Conservation (phyloP, 495 filamentous ascomycete species). For the Daldinia decipiens region DNA sequence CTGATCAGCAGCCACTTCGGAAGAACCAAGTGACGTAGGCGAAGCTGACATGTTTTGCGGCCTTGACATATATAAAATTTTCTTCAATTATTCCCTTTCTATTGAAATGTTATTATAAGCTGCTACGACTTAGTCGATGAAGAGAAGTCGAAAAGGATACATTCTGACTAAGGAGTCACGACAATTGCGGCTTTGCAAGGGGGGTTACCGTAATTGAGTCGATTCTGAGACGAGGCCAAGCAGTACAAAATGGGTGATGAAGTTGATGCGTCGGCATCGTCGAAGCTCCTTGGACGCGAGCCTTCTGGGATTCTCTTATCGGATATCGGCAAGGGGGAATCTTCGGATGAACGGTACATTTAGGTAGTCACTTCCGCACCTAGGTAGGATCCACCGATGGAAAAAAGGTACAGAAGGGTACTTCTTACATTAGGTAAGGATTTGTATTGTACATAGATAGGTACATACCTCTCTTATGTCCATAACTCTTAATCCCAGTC, state of each 20-base stretch:
- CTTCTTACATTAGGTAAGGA: not conserved
- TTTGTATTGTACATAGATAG: too few species aligned
- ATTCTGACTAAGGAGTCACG: conserved; percentile 39
- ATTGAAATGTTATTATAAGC: conserved; percentile 36
- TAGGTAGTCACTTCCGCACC: not conserved
- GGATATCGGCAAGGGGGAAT: conserved; percentile 35
- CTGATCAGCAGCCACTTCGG: conserved; percentile 41
- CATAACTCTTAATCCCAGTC: conserved; percentile 8
- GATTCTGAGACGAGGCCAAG: conserved; percentile 45
- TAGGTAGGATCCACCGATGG: too few species aligned
- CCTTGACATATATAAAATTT: not conserved
- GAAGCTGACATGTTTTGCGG: conserved; percentile 39
- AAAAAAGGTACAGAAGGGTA: too few species aligned
- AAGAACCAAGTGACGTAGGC: conserved; percentile 33
- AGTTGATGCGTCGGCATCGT: conserved; percentile 23
- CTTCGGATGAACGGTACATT: conserved; percentile 15
- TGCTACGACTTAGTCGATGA: conserved; percentile 37
- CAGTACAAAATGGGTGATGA: conserved; percentile 35
- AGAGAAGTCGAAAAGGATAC: conserved; percentile 35
- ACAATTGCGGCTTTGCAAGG: conserved; percentile 26
- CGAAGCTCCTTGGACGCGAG: conserved; percentile 27
- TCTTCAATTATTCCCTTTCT: conserved; percentile 17
- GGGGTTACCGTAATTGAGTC: conserved; percentile 37
- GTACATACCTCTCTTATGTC: too few species aligned
- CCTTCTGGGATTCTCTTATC: conserved; percentile 38